Base-by-base conservation (phyloP, 257 asterid genomes). In the Nicotiana paniculata region DNA sequence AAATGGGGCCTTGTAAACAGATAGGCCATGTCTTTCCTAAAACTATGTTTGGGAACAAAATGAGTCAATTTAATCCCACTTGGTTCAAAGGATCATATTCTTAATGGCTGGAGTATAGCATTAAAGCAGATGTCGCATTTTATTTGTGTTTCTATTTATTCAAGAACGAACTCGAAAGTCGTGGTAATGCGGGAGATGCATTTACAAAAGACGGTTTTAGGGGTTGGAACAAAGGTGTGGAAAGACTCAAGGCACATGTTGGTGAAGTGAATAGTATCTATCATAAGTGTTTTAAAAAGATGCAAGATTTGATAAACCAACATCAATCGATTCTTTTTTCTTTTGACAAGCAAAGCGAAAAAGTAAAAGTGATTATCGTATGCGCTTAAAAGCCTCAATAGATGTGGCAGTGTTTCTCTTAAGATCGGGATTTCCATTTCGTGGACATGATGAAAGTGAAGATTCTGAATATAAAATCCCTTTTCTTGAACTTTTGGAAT, bases 111-210 rank as follows among this genome's bases (percentile, higher is more conserved):
- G 13, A 68, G 4, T 79, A 53, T 59, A 77, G n/a, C 15, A 48
- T 8, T 3, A 16, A n/a, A 17, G 21, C 9, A 57, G 17, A 68
- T 18, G 4, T 2, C 1, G n/a, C 75, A 8, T 78, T 57, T 83
- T 83, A 35, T 77, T 69, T 77, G 2, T 66, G 21, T 46, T 76
- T 30, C 12, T 83, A 21, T 78, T 64, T 67, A 16, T 68, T 83
- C 9, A 32, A 5, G 9, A 77, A 9, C n/a, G 46, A 37, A 12
- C 6, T 53, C 32, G 15, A 33, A 28, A 51, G 32, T 2, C 1
- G 2, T 13, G 43, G 16, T 17, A 10, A 21, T n/a, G 21, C 9
- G 32, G 32, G 21, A 4, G 46, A 78, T 58, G 48, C 39, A 4
- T 12, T 35, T 67, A 79, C 80, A 79, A 79, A n/a, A 83, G 51